Conservation (phyloP, 768 basidiomycete genomes). For the Suillus clintonianus region DNA sequence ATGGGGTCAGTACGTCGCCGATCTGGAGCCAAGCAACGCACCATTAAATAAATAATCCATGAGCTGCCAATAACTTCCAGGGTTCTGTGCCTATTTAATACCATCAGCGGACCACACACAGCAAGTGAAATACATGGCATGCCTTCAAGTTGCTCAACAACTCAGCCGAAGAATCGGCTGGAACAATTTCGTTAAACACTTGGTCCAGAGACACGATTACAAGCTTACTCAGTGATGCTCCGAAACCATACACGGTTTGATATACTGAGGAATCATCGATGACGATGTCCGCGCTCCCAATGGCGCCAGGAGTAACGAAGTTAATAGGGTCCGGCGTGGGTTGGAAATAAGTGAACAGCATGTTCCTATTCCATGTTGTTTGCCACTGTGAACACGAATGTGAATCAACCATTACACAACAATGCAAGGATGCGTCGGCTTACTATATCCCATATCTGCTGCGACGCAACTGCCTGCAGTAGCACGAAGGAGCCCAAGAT, state of each 20-base stretch:
- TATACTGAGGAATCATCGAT: conserved; percentile 55
- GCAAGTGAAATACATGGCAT: not conserved
- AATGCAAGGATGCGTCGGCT: conserved; percentile 13
- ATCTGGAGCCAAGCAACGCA: conserved; percentile 6
- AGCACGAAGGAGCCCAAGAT: conserved; percentile 17
- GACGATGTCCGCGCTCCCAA: conserved; percentile 62
- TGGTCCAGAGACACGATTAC: not conserved
- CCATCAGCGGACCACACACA: not conserved
- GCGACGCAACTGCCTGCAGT: conserved; percentile 35
- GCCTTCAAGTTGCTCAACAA: conserved; percentile 69
- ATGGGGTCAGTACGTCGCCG: not conserved
- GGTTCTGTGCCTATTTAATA: conserved; percentile 45
- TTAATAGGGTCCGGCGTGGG: conserved; percentile 32
- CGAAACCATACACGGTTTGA: conserved; percentile 69
- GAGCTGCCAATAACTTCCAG: conserved; percentile 58
- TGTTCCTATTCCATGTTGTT: conserved; percentile 41
- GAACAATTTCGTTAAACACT: conserved; percentile 8
- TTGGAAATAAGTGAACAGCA: conserved; percentile 32
- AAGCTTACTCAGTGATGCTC: conserved; percentile 59
- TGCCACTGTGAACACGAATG: conserved; percentile 47
- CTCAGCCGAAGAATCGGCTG: conserved; percentile 73
- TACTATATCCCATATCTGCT: conserved; percentile 59
- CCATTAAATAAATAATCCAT: conserved; percentile 59
- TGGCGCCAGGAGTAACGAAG: conserved; percentile 47
- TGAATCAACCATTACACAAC: conserved; percentile 2